Percentiles rank a stretch among this genome's conserved stretches.
Evolutionary conservation across 495 filamentous ascomycete genomes (phyloP).

Genomic region (Articulospora tetracladia): DNA sequence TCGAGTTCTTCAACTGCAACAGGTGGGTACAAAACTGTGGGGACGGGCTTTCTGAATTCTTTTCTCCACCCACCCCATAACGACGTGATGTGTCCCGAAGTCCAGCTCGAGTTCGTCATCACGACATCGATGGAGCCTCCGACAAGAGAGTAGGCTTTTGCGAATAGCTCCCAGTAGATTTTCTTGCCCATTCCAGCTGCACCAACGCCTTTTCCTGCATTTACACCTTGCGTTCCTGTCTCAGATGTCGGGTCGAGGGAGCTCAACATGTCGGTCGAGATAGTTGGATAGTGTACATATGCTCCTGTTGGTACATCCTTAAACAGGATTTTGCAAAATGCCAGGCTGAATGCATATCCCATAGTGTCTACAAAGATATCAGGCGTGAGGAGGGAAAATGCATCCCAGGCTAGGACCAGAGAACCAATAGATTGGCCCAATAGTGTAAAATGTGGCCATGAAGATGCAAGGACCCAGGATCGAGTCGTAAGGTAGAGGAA

Average conservation of each 20-base stretch:
- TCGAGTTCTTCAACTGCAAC: constrained; percentile 83
- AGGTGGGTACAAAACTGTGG: constrained; percentile 78
- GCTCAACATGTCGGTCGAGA: constrained; percentile 94
- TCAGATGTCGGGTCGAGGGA: constrained; percentile 62
- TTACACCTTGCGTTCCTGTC: constrained; percentile 67
- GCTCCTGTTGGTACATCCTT: constrained; percentile 77
- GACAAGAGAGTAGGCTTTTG: constrained; percentile 72
- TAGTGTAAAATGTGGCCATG: constrained; percentile 92
- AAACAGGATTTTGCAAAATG: constrained; percentile 79
- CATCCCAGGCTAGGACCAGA: constrained; percentile 81
- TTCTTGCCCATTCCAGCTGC: constrained; percentile 62
- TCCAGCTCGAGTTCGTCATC: constrained; percentile 97
- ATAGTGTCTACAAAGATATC: constrained; percentile 97
- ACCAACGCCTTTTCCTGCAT: constrained; percentile 76
- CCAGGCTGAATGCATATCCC: constrained; percentile 92
- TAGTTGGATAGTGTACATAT: constrained; percentile 97
- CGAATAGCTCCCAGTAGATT: constrained; percentile 84
- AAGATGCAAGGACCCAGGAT: constrained; percentile 75
- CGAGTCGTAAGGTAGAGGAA: constrained; percentile 89
- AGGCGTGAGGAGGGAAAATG: constrained; percentile 86
- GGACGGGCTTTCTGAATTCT: constrained; percentile 35
- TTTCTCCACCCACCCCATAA: constrained; percentile 67
- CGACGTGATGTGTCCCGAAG: constrained; percentile 72
- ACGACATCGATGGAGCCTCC: constrained; percentile 82
- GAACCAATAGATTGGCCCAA: constrained; percentile 89